Percentiles rank a stretch among this genome's conserved stretches.
phyloP scores from a whole-genome alignment of 2,329 filamentous ascomycete genomes.

The Pyricularia grisea region DNA sequence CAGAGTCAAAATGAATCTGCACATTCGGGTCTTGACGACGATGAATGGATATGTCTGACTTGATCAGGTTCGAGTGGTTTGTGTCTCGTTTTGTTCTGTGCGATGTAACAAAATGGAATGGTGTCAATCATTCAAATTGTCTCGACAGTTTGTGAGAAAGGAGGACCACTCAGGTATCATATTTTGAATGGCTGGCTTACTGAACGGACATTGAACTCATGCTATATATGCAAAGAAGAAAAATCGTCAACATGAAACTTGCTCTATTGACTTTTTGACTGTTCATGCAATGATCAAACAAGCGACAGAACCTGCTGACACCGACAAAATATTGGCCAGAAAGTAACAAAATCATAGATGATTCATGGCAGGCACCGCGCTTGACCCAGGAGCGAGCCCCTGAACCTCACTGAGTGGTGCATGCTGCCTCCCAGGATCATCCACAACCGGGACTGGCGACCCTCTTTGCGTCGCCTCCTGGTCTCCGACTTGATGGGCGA shows the following conservation, averaged over 20 bases:
- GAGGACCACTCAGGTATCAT: too few species aligned
- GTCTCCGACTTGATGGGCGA: conserved; percentile 17
- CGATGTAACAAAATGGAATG: too few species aligned
- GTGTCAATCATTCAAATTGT: too few species aligned
- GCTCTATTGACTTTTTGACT: too few species aligned
- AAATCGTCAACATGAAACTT: not conserved
- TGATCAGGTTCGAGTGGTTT: not conserved
- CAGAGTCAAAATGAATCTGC: not conserved
- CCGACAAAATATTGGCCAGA: too few species aligned
- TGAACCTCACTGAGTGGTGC: conserved; percentile 1
- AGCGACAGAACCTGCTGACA: too few species aligned
- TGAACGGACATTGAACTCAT: not conserved
- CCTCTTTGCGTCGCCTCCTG: not conserved
- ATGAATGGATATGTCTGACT: not conserved
- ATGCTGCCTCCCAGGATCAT: not conserved
- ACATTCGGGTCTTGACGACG: not conserved
- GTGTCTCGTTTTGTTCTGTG: too few species aligned
- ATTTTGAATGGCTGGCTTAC: not conserved
- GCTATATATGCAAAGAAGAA: not conserved
- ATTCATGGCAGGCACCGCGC: not conserved
- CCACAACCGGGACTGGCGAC: not conserved
- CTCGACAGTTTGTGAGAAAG: too few species aligned
- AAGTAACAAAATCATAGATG: not conserved
- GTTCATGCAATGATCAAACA: too few species aligned
- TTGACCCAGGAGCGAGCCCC: not conserved